Evolutionary conservation across 225 moss, liverwort and hornwort genomes (phyloP).

Genomic region (Bryoerythrophyllum caledonicum): DNA sequence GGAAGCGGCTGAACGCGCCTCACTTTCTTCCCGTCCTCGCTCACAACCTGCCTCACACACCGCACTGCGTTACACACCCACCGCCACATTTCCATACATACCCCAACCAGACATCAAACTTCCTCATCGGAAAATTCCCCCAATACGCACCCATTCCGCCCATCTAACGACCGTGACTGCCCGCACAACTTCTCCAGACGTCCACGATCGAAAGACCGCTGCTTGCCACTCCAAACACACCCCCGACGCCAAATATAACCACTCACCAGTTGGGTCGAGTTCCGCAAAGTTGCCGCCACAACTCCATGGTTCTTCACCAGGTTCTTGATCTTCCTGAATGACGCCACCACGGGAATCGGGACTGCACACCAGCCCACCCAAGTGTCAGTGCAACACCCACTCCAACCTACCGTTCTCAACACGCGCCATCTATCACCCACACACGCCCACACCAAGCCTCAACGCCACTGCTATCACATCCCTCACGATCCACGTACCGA

Average conservation of each 20-base stretch:
- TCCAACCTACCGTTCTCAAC: background rate
- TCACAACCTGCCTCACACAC: conserved; percentile 61
- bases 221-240: background rate
- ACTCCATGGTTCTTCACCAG: conserved; percentile 88
- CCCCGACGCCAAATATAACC: background rate
- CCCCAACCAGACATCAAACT: background rate
- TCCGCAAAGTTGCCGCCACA: conserved; percentile 86
- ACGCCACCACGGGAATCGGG: conserved; percentile 88
- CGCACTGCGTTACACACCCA: background rate
- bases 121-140: background rate
- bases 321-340: conserved; percentile 95
- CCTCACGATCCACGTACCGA: conserved; percentile 49
- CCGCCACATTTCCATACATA: background rate
- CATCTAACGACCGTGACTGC: background rate
- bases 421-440: background rate
- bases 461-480: background rate
- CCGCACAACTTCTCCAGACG: background rate
- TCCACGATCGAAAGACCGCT: background rate
- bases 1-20: conserved; percentile 75
- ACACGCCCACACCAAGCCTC: background rate
- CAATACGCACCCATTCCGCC: background rate
- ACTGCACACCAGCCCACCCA: conserved; percentile 56
- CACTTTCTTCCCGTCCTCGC: conserved; percentile 96
- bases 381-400: conserved; percentile 9
- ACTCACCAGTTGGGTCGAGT: conserved; percentile 75